A percentile compares a stretch with the other conserved stretches of the same genome.
Conservation (phyloP, 2,329 filamentous ascomycete genomes). For the Ceratocystis huliohia region DNA sequence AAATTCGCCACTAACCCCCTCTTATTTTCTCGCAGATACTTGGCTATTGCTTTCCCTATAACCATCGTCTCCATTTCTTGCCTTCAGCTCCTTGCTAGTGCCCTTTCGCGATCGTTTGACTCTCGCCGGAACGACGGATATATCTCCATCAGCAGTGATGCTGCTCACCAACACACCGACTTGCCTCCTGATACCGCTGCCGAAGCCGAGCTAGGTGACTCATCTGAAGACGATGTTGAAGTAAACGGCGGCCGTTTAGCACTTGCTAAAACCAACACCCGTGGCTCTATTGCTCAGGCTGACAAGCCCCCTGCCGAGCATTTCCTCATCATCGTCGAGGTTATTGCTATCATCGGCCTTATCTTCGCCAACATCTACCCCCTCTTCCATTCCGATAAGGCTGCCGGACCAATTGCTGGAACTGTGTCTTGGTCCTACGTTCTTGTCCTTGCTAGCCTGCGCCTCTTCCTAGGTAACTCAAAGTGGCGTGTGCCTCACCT, state of each 20-base stretch:
- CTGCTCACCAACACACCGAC: slow-evolving; percentile 37
- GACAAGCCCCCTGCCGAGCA: slow-evolving; percentile 65
- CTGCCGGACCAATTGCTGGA: slow-evolving; percentile 39
- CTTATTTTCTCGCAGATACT: slow-evolving; percentile 45
- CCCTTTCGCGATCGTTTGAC: neutral
- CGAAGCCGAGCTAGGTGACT: slow-evolving; percentile 36
- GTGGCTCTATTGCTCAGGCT: slow-evolving; percentile 54
- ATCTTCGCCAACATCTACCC: slow-evolving; percentile 55
- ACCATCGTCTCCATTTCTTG: slow-evolving; percentile 58
- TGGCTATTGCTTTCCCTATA: slow-evolving; percentile 69
- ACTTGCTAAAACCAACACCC: slow-evolving; percentile 48
- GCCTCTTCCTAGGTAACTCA: slow-evolving; percentile 53
- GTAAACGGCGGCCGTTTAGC: slow-evolving; percentile 46
- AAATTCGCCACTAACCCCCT: neutral
- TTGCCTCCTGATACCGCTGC: slow-evolving; percentile 36
- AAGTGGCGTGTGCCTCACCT: slow-evolving; percentile 57
- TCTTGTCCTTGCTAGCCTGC: slow-evolving; percentile 56
- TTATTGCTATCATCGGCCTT: slow-evolving; percentile 58
- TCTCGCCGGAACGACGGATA: slow-evolving; percentile 10
- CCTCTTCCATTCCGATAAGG: slow-evolving; percentile 39
- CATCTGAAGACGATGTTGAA: slow-evolving; percentile 44
- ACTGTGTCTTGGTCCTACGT: slow-evolving; percentile 70
- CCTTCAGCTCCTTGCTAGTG: slow-evolving; percentile 44
- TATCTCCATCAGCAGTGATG: slow-evolving; percentile 17
- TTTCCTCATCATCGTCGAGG: slow-evolving; percentile 58